phyloP scores from a whole-genome alignment of 495 filamentous ascomycete species.

The Annulohypoxylon stygium region DNA sequence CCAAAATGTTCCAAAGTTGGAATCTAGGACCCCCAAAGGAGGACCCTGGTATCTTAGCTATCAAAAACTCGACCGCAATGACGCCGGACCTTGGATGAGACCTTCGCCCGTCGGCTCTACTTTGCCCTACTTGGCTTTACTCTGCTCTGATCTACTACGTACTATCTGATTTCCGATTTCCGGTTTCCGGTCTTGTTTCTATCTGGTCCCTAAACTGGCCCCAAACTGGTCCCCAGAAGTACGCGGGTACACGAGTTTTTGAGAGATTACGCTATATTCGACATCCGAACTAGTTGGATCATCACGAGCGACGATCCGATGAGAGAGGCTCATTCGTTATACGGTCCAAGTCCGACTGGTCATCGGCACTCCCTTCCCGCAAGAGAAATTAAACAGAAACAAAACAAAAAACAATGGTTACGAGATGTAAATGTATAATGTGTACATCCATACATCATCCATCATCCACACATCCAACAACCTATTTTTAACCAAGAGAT shows the following conservation, averaged over 20 bases:
- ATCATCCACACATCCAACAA: slow-evolving; percentile 21
- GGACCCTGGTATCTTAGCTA: slow-evolving; percentile 39
- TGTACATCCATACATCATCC: too few relatives aligned
- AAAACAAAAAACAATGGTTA: slow-evolving; percentile 27
- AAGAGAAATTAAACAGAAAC: neutral
- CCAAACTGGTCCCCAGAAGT: neutral
- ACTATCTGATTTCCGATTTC: neutral
- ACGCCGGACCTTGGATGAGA: slow-evolving; percentile 33
- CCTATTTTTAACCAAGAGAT: slow-evolving; percentile 25
- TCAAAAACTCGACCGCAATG: slow-evolving; percentile 42
- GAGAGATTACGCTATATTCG: slow-evolving; percentile 32
- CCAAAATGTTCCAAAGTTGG: slow-evolving; percentile 36
- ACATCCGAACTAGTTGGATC: slow-evolving; percentile 16
- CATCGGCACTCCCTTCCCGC: slow-evolving; percentile 23
- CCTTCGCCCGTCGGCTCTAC: slow-evolving; percentile 37
- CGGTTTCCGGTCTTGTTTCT: neutral
- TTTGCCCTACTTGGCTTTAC: slow-evolving; percentile 16
- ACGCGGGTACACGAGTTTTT: neutral
- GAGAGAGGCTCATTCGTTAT: slow-evolving; percentile 17
- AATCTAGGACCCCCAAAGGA: slow-evolving; percentile 3
- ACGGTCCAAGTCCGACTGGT: slow-evolving; percentile 19
- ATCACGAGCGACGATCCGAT: slow-evolving; percentile 20
- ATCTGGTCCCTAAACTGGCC: neutral
- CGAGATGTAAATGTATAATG: slow-evolving; percentile 25
- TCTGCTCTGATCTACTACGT: neutral